Evolutionary conservation across 371 early-diverging fungal genomes (phyloP).

Genomic region (Paraphysoderma sedebokerense): DNA sequence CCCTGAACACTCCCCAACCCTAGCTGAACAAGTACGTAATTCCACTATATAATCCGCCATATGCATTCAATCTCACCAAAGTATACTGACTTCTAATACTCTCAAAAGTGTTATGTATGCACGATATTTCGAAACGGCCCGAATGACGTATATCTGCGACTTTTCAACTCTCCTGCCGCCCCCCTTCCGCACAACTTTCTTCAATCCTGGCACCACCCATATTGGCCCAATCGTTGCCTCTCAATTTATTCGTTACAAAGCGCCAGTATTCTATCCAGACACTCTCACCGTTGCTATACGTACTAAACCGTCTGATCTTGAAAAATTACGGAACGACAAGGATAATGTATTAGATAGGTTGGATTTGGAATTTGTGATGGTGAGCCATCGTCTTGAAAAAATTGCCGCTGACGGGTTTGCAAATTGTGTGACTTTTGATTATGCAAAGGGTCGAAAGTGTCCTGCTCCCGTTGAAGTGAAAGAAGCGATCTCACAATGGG

Average conservation of each 20-base stretch:
- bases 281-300: not conserved
- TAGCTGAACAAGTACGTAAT: not conserved
- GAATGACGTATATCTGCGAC: not conserved
- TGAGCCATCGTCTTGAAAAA: not conserved
- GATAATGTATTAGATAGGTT: not conserved
- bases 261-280: slow-evolving; percentile 1
- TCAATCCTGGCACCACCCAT: not conserved
- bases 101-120: not conserved
- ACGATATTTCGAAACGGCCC: not conserved
- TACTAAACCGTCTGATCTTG: not conserved
- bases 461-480: not conserved
- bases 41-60: no score
- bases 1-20: no score
- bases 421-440: not conserved
- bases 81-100: not conserved
- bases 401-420: not conserved
- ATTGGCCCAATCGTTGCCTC: not conserved
- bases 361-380: not conserved
- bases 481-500: no score
- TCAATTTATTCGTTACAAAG: not conserved
- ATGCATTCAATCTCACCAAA: not conserved
- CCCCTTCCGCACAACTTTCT: not conserved
- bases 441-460: not conserved
- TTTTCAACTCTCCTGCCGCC: not conserved
- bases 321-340: not conserved